Percentiles rank a stretch among this genome's conserved stretches.
Evolutionary conservation across 192 early-diverging fungal genomes (phyloP).

Genomic region (Kickxella alabastrina): DNA sequence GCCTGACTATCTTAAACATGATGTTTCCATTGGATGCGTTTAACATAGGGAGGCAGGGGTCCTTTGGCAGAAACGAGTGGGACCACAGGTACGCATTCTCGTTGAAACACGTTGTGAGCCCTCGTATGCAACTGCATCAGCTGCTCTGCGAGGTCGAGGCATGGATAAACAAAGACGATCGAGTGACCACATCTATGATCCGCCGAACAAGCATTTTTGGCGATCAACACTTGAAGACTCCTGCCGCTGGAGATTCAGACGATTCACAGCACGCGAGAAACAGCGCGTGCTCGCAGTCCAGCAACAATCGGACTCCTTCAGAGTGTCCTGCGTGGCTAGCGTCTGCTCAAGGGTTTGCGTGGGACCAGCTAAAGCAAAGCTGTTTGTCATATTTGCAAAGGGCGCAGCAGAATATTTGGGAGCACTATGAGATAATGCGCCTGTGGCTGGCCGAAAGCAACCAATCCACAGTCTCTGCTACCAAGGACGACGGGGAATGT

Average conservation of each 20-base stretch:
- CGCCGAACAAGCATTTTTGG: background rate
- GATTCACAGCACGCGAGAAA: no score
- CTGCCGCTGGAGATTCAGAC: no score
- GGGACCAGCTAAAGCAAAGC: conserved; percentile 42
- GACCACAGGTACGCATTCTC: conserved; percentile 31
- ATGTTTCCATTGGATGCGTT: conserved; percentile 38
- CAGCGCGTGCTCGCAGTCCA: no score
- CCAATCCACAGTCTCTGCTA: background rate
- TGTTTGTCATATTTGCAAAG: conserved; percentile 23
- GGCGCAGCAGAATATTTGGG: conserved; percentile 22
- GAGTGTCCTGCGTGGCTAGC: conserved; percentile 33
- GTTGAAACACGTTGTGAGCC: conserved; percentile 33
- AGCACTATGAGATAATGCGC: conserved; percentile 20
- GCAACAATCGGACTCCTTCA: background rate
- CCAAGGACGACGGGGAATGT: background rate
- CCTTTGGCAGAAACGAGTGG: conserved; percentile 4
- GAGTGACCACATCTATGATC: conserved; percentile 3
- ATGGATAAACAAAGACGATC: conserved; percentile 32
- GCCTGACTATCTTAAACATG: conserved; percentile 37
- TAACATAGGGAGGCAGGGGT: background rate
- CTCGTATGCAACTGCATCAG: conserved; percentile 37
- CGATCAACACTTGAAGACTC: background rate
- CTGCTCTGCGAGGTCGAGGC: conserved; percentile 42
- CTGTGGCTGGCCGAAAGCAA: conserved; percentile 18
- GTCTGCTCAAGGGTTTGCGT: conserved; percentile 30